Conservation (phyloP, 768 basidiomycete species). For the Auricularia auricula-judae region DNA sequence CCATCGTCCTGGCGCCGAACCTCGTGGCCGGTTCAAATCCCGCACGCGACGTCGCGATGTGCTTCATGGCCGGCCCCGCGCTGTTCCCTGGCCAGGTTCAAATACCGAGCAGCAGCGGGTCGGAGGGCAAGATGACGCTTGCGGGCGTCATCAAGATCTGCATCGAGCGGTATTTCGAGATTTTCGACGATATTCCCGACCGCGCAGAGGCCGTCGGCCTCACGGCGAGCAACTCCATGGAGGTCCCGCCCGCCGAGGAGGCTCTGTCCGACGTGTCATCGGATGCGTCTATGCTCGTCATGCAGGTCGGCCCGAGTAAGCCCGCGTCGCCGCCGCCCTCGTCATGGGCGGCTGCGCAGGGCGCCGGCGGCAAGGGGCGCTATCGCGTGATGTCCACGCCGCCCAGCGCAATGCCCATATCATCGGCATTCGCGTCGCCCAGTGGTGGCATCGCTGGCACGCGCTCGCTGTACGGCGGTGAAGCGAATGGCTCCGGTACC, state of each 20-base stretch:
- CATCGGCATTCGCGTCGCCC: background rate
- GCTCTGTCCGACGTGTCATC: background rate
- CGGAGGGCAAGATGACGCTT: constrained; percentile 49
- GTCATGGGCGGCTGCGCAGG: constrained; percentile 39
- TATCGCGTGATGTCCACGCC: constrained; percentile 1
- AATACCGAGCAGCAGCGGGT: constrained; percentile 17
- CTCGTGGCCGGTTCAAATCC: constrained; percentile 62
- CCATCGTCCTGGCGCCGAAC: constrained; percentile 71
- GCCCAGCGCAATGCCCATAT: constrained; percentile 2
- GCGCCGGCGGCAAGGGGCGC: constrained; percentile 38
- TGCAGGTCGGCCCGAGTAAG: constrained; percentile 1
- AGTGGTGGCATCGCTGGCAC: constrained; percentile 15
- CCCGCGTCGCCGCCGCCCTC: constrained; percentile 14
- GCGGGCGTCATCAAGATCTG: constrained; percentile 65
- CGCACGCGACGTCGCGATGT: constrained; percentile 64
- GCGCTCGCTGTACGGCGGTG: constrained; percentile 20
- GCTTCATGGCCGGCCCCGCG: constrained; percentile 42
- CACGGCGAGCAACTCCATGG: background rate
- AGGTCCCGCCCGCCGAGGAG: background rate
- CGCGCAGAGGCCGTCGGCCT: constrained; percentile 40
- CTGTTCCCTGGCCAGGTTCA: constrained; percentile 20
- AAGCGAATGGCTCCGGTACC: constrained; percentile 19
- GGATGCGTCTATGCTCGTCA: background rate
- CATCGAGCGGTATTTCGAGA: constrained; percentile 73
- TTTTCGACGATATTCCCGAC: constrained; percentile 75